Evolutionary conservation across 768 basidiomycete genomes (phyloP), one percentile per base, ranked within the genome.

Genomic region (Boletus pseudo-olivaceus): DNA sequence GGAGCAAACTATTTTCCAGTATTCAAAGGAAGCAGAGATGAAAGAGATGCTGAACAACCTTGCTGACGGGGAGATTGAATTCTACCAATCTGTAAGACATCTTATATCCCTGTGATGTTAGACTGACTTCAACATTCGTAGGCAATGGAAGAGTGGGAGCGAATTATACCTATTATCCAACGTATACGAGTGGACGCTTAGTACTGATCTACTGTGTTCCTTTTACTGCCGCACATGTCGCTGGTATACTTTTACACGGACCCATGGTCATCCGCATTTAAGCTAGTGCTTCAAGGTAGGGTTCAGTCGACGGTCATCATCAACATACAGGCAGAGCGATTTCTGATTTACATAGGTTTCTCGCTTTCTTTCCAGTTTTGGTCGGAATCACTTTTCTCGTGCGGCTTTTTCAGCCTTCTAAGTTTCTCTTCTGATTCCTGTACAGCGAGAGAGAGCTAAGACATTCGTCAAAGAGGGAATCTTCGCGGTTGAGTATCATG

Each of bases 91-190:
- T 61, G 91, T 87, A 68, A 55, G 76, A 65, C n/a, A 23, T n/a
- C 5, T 39, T 53, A 30, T 33, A 52, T 49, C 17, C 4, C 50
- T 49, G 47, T 23, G 35, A 17, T 61, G 12, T 26, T 29, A 40
- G 45, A 30, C 53, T 55, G 44, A 50, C 56, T 30, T 49, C 44
- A 42, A 47, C 47, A 47, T 49, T 39, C 48, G 19, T 59, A 93
- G 88, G 85, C 91, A 51, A 94, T 96, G 90, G 93, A 98, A 62
- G 94, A 98, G 70, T 98, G 93, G 94, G 94, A 98, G 51, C 79
- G 89, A 72, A 88, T 95, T 67, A 93, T 94, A 79, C 90, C 93
- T 62, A 76, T 93, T 62, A 86, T 96, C 66, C 91, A 95, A 72
- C 88, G 91, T 52, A 96, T 96, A 76, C 86, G 91, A 51, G 93